These are phyloP conservation scores for Pisolithus microcarpus DNA, from an alignment of 768 basidiomycete species.

Conservation along the genomic window DNA sequence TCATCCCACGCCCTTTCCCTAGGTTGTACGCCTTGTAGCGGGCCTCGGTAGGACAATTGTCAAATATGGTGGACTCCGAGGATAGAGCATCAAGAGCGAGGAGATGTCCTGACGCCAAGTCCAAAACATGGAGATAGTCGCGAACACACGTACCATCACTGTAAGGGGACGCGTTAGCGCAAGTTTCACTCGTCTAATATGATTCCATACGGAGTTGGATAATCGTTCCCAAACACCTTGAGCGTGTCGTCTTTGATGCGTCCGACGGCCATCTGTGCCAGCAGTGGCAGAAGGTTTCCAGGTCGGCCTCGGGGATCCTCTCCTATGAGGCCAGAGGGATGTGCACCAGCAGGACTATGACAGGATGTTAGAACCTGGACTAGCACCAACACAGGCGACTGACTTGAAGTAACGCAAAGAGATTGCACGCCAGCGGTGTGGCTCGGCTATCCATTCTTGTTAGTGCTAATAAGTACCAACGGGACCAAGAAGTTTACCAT, in stretches of 20 bases:
- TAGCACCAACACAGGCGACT: conserved; percentile 14
- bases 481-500: conserved; percentile 42
- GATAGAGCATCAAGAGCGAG: conserved; percentile 81
- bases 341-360: conserved; percentile 90
- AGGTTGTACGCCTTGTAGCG: conserved; percentile 95
- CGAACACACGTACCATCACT: conserved; percentile 98
- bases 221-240: conserved; percentile 95
- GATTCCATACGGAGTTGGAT: conserved; percentile 74
- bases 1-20: conserved; percentile 87
- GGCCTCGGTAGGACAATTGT: conserved; percentile 41
- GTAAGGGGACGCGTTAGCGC: conserved; percentile 1
- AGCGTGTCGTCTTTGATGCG: conserved; percentile 68
- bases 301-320: conserved; percentile 96
- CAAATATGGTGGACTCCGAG: conserved; percentile 50
- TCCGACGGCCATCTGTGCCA: conserved; percentile 92
- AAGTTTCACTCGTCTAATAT: too few relatives aligned
- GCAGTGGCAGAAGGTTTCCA: conserved; percentile 86
- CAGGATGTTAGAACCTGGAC: conserved; percentile 2
- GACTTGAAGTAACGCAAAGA: conserved; percentile 97
- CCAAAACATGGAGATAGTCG: conserved; percentile 89
- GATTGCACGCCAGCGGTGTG: conserved; percentile 67
- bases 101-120: conserved; percentile 90
- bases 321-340: conserved; percentile 90
- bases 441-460: conserved; percentile 45
- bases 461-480: conserved; percentile 4